phyloP scores from a whole-genome alignment of 768 basidiomycete species.

The Boletales sp. region DNA sequence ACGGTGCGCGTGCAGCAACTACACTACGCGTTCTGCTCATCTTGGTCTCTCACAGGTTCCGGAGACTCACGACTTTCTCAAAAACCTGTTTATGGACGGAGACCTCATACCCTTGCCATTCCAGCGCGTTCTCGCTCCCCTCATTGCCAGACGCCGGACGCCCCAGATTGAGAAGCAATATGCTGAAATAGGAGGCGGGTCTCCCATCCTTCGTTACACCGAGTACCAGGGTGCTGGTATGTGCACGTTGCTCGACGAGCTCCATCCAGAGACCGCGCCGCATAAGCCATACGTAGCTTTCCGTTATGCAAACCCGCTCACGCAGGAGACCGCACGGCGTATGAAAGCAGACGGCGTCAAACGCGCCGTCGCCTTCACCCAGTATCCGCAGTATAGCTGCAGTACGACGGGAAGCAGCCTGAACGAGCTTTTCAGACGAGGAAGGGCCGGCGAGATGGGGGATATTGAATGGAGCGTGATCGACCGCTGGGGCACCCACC shows the following conservation, averaged over 20 bases:
- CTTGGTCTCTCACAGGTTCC: conserved; percentile 53
- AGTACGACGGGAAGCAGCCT: conserved; percentile 97
- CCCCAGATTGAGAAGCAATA: conserved; percentile 96
- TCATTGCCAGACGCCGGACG: conserved; percentile 85
- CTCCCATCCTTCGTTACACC: conserved; percentile 91
- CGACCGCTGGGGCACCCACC: conserved; percentile 96
- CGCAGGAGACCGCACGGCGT: conserved; percentile 74
- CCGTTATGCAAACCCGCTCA: conserved; percentile 88
- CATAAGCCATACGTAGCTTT: conserved; percentile 97
- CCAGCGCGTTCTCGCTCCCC: conserved; percentile 81
- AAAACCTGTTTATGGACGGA: conserved; percentile 84
- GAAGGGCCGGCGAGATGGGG: conserved; percentile 57
- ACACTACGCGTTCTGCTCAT: background rate
- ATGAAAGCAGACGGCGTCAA: conserved; percentile 90
- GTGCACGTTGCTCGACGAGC: conserved; percentile 87
- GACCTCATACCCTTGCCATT: conserved; percentile 96
- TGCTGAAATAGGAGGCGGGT: conserved; percentile 91
- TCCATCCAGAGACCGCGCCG: conserved; percentile 90
- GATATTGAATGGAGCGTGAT: conserved; percentile 94
- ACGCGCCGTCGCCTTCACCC: conserved; percentile 92
- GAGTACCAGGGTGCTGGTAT: conserved; percentile 85
- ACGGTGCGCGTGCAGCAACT: conserved; percentile 53
- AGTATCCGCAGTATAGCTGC: conserved; percentile 98
- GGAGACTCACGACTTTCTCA: conserved; percentile 92
- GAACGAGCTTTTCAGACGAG: conserved; percentile 81